Evolutionary conservation across 202 grass and related monocot genomes (phyloP).

Genomic region (Musa balbisiana): DNA sequence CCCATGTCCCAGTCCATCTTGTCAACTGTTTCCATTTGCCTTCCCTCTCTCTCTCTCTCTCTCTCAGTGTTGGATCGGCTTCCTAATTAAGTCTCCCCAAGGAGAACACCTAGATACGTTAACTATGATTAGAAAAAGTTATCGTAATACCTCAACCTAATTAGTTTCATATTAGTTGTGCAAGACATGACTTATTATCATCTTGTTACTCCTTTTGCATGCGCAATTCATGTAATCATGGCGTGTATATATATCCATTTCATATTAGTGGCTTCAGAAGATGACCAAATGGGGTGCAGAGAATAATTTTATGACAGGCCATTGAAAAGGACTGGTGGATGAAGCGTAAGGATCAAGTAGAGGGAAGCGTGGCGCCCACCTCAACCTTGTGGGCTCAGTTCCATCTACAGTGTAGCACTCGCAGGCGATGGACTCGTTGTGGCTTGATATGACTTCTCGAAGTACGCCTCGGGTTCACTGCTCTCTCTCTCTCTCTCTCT

Average conservation of each 20-base stretch:
- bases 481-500: no score
- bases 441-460: neutral
- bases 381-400: neutral
- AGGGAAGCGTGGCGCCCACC: neutral
- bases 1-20: neutral
- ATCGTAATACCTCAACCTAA: no score
- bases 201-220: no score
- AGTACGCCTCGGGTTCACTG: no score
- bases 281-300: no score
- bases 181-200: no score
- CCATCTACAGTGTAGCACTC: neutral
- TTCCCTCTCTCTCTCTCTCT: neutral
- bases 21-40: constrained; percentile 1
- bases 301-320: constrained; percentile 13
- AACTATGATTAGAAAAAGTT: no score
- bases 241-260: no score
- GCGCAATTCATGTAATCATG: no score
- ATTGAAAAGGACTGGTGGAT: constrained; percentile 34
- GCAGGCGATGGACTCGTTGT: neutral
- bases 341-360: constrained; percentile 19
- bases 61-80: neutral
- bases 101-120: constrained; percentile 5
- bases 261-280: no score
- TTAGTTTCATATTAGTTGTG: no score
- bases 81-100: neutral